phyloP scores from a whole-genome alignment of 768 basidiomycete genomes.

The Chiua virens region DNA sequence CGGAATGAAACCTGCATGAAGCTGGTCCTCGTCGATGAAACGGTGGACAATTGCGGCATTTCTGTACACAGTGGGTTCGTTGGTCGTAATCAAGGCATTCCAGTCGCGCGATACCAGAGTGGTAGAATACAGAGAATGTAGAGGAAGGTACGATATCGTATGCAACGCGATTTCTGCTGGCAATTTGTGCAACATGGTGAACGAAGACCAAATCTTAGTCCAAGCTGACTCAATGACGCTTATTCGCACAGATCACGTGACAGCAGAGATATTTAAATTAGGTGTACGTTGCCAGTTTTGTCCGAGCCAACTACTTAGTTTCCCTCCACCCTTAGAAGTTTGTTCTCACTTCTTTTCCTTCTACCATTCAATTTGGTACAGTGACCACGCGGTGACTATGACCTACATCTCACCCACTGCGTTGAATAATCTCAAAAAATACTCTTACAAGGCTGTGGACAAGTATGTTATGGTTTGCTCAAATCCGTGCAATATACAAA shows the following conservation, averaged over 20 bases:
- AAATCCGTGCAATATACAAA: not conserved
- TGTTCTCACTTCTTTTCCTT: too few species aligned
- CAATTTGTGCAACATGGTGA: conserved; percentile 41
- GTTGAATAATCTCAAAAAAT: conserved; percentile 74
- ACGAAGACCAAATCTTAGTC: not conserved
- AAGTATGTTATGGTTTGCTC: conserved; percentile 48
- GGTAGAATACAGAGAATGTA: conserved; percentile 41
- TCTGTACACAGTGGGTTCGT: conserved; percentile 57
- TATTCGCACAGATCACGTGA: not conserved
- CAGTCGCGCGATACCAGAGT: conserved; percentile 44
- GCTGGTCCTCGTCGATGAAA: conserved; percentile 38
- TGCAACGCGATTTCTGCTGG: conserved; percentile 59
- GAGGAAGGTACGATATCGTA: conserved; percentile 49
- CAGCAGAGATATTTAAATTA: not conserved
- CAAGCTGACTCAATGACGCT: too few species aligned
- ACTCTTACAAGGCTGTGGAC: conserved; percentile 80
- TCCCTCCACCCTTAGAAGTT: too few species aligned
- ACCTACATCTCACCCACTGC: conserved; percentile 63
- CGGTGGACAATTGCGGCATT: conserved; percentile 53
- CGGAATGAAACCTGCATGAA: conserved; percentile 35
- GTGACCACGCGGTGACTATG: conserved; percentile 38
- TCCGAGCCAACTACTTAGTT: too few species aligned
- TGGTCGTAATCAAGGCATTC: conserved; percentile 44
- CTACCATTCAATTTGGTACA: not conserved
- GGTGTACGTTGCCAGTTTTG: conserved; percentile 5